Base-by-base conservation (phyloP, 768 basidiomycete genomes). In the Tylopilus plumbeoviolaceoides region DNA sequence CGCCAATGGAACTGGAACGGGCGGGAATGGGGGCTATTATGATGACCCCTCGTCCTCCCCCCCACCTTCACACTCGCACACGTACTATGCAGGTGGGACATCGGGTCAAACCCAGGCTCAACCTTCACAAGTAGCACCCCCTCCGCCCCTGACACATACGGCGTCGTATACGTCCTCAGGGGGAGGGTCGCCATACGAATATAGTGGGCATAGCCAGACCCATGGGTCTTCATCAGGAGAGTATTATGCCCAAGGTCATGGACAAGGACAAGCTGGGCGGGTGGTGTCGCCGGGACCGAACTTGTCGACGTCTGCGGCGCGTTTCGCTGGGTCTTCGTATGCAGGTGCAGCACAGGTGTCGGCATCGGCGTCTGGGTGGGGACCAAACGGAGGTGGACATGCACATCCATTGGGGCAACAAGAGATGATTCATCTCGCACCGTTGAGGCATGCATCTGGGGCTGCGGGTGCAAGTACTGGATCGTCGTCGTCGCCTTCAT, bases 351-450 rank as follows among this genome's bases (percentile, higher is more conserved):
- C 44, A 11, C 44, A 31, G 2, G 14, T 53, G 23, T 30, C 44
- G 11, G 45, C 41, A 7, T 40, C 58, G 1, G 36, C 53, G 4
- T 38, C 59, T 0, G 62, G 56, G 5, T 65, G 64, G 63, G 63
- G 53, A 1, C 21, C 62, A 6, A 59, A 55, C 12, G 57, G 56
- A 7, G 54, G 41, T 15, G 47, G 27, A 15, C 64, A 61, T 4
- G 27, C 45, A 6, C 60, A 64, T 12, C 53, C 53, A 30, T 44
- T 67, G 21, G 60, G 62, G 25, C 68, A 61, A 40, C 63, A 68
- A 27, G 66, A 69, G 28, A 66, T 69, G 58, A 71, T 70, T 10
- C 71, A 72, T 44, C 69, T 71, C 28, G 68, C 70, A 5, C 71
- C 72, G 5, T 49, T 73, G 31, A 58, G 70, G 30, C 68, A 65